A percentile compares a stretch with the other conserved stretches of the same genome.
Evolutionary conservation across 495 filamentous ascomycete species (phyloP).

Genomic region (Talaromyces trachyspermus): DNA sequence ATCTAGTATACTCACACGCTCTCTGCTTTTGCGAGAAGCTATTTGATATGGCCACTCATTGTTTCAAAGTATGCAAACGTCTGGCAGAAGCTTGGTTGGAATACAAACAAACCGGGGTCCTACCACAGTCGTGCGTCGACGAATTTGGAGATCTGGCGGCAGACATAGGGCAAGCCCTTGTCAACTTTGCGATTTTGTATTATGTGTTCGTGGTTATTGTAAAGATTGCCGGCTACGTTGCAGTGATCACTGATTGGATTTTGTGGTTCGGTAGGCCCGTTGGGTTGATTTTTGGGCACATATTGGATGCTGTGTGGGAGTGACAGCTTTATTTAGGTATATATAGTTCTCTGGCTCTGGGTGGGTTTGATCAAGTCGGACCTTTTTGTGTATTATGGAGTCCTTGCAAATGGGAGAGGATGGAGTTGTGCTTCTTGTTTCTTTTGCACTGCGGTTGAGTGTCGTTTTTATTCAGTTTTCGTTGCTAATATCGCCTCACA

Average conservation of each 20-base stretch:
- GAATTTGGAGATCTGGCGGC: slow-evolving; percentile 24
- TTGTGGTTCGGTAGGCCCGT: slow-evolving; percentile 36
- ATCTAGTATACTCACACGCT: slow-evolving; percentile 3
- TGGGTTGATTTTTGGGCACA: slow-evolving; percentile 25
- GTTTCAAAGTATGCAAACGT: slow-evolving; percentile 25
- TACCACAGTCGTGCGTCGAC: slow-evolving; percentile 26
- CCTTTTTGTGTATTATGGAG: background rate
- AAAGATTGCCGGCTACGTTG: slow-evolving; percentile 26
- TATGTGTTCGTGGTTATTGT: slow-evolving; percentile 27
- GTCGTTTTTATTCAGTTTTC: too few relatives aligned
- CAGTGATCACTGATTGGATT: slow-evolving; percentile 34
- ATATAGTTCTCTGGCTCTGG: too few relatives aligned
- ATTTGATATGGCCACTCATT: slow-evolving; percentile 31
- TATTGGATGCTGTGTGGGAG: slow-evolving; percentile 22
- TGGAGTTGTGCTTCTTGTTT: too few relatives aligned
- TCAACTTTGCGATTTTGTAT: slow-evolving; percentile 31
- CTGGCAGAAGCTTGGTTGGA: slow-evolving; percentile 20
- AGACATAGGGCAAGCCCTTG: slow-evolving; percentile 28
- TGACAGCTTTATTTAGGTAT: slow-evolving; percentile 1
- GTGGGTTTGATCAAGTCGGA: background rate
- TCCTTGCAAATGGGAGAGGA: background rate
- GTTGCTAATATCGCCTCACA: too few relatives aligned
- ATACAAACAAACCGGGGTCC: slow-evolving; percentile 29
- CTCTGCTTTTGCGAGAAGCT: slow-evolving; percentile 8
- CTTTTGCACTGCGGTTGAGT: too few relatives aligned